These are phyloP conservation scores for Metschnikowia vanudenii DNA, from an alignment of 805 yeast genomes.

Conservation along the genomic window DNA sequence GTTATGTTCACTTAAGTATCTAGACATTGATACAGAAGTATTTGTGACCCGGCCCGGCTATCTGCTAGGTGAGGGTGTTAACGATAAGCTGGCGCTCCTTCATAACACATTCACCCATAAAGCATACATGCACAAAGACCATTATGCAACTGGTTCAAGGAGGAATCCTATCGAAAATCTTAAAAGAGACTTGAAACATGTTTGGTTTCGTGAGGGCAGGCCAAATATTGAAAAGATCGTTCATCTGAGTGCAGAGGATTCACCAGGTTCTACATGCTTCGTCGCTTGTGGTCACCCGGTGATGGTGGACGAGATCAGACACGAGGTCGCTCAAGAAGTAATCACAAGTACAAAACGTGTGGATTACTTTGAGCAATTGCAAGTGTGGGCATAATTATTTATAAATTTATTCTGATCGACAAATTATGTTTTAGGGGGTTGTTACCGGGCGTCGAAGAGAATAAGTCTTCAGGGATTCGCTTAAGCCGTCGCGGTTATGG, in stretches of 20 bases:
- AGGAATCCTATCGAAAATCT: constrained; percentile 9
- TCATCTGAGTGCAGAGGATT: not conserved
- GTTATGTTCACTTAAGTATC: constrained; percentile 25
- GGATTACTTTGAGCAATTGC: constrained; percentile 22
- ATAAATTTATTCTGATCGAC: not conserved
- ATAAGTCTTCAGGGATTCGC: no score
- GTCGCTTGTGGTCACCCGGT: constrained; percentile 34
- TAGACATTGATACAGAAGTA: constrained; percentile 27
- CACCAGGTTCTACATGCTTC: constrained; percentile 20
- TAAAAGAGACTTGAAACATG: constrained; percentile 10
- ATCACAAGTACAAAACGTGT: constrained; percentile 8
- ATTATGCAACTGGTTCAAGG: not conserved
- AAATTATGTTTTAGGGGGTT: no score
- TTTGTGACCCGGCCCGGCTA: constrained; percentile 13
- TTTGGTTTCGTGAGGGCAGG: constrained; percentile 15
- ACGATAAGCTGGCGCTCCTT: constrained; percentile 13
- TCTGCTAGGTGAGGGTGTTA: not conserved
- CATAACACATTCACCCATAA: constrained; percentile 9
- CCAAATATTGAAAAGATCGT: constrained; percentile 17
- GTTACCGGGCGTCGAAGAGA: no score
- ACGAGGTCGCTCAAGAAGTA: constrained; percentile 16
- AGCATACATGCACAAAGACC: constrained; percentile 5
- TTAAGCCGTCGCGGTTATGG: no score
- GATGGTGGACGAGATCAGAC: constrained; percentile 33
- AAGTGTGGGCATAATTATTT: constrained; percentile 23